Conservation (phyloP, 2,329 filamentous ascomycete genomes). For the Elsinoe arachidis region DNA sequence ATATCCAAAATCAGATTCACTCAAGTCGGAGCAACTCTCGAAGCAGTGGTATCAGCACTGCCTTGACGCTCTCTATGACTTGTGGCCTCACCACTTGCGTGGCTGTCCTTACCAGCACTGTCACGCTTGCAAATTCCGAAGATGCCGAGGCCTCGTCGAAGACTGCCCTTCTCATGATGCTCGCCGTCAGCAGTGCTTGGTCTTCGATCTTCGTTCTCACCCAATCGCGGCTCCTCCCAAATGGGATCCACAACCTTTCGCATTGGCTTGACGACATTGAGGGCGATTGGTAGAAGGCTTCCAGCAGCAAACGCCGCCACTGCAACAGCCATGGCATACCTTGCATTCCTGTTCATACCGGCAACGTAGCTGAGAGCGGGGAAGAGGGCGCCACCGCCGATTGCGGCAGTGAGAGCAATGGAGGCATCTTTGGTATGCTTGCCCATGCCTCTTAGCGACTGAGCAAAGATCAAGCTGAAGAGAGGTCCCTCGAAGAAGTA, state of each 20-base stretch:
- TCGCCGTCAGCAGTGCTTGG: not conserved
- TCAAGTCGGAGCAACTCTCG: not conserved
- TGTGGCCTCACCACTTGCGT: not conserved
- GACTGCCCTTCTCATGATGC: slow-evolving; percentile 15
- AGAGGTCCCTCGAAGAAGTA: slow-evolving; percentile 54
- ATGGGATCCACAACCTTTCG: slow-evolving; percentile 39
- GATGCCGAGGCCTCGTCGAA: slow-evolving; percentile 26
- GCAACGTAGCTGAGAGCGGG: slow-evolving; percentile 47
- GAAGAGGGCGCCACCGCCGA: slow-evolving; percentile 46
- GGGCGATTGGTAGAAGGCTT: slow-evolving; percentile 45
- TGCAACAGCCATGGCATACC: slow-evolving; percentile 46
- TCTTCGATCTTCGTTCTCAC: not conserved
- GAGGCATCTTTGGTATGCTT: slow-evolving; percentile 50
- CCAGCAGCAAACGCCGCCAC: slow-evolving; percentile 45
- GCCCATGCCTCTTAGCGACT: slow-evolving; percentile 50
- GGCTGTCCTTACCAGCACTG: slow-evolving; percentile 12
- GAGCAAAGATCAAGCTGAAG: slow-evolving; percentile 52
- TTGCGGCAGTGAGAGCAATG: slow-evolving; percentile 45
- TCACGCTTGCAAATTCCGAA: slow-evolving; percentile 23
- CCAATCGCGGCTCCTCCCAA: not conserved
- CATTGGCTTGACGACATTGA: slow-evolving; percentile 41
- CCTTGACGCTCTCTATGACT: slow-evolving; percentile 14
- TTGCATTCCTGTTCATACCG: slow-evolving; percentile 29
- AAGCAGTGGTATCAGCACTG: not conserved
- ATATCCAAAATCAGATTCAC: too few relatives aligned